A percentile compares a stretch with the other conserved stretches of the same genome.
Evolutionary conservation across 2,329 filamentous ascomycete genomes (phyloP).

Genomic region (Fusarium sp.): DNA sequence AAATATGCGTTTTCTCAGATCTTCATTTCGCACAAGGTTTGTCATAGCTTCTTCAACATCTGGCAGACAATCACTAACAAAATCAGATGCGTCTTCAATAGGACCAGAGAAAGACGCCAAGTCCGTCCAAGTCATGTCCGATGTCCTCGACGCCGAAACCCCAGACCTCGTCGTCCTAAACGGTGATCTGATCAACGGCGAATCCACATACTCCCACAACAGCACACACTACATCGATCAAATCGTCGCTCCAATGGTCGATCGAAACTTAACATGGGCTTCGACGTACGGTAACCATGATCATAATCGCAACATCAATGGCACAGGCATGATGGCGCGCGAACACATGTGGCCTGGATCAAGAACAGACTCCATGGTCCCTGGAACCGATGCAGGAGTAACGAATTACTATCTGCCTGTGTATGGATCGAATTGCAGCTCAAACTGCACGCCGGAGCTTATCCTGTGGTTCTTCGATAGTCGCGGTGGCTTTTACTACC

Average conservation of each 20-base stretch:
- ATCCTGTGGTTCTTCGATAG: slow-evolving; percentile 78
- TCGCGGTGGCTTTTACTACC: slow-evolving; percentile 65
- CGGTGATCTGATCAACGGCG: slow-evolving; percentile 75
- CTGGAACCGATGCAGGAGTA: slow-evolving; percentile 43
- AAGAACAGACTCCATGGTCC: slow-evolving; percentile 42
- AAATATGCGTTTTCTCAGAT: slow-evolving; percentile 36
- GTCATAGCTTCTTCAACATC: background rate
- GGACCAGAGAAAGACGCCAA: slow-evolving; percentile 53
- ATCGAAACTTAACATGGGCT: slow-evolving; percentile 67
- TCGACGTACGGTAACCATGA: slow-evolving; percentile 79
- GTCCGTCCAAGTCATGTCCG: slow-evolving; percentile 51
- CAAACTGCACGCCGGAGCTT: slow-evolving; percentile 50
- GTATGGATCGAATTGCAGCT: slow-evolving; percentile 48
- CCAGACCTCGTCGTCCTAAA: slow-evolving; percentile 73
- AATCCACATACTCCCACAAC: slow-evolving; percentile 66
- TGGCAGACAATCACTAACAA: background rate
- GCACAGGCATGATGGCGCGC: slow-evolving; percentile 34
- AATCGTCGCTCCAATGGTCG: slow-evolving; percentile 66
- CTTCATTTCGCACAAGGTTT: slow-evolving; percentile 35
- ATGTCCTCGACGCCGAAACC: slow-evolving; percentile 47
- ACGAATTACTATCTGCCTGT: slow-evolving; percentile 60
- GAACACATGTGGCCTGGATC: slow-evolving; percentile 42
- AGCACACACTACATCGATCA: slow-evolving; percentile 65
- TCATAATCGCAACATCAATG: slow-evolving; percentile 60
- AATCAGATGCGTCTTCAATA: slow-evolving; percentile 22